Percentiles rank a stretch among this genome's conserved stretches.
phyloP scores from a whole-genome alignment of 495 filamentous ascomycete genomes.

The Xylaria flabelliformis region DNA sequence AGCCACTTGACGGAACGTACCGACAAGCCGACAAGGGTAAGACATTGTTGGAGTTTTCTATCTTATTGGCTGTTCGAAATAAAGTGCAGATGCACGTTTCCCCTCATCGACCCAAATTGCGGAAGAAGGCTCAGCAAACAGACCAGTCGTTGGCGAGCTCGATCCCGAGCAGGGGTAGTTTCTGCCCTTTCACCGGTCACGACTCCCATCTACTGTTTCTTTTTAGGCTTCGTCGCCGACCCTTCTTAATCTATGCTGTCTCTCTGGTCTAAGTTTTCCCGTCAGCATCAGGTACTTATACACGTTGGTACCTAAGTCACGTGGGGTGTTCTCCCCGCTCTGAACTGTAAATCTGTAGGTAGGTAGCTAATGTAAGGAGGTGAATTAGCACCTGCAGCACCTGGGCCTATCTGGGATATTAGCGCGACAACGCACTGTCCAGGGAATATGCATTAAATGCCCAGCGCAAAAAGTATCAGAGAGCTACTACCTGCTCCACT shows the following conservation, averaged over 20 bases:
- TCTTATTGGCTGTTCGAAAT: neutral
- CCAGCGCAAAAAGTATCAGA: neutral
- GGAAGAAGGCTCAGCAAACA: slow-evolving; percentile 6
- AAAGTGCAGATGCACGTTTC: slow-evolving; percentile 12
- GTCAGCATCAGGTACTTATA: neutral
- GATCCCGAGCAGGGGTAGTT: slow-evolving; percentile 1
- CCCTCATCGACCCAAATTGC: slow-evolving; percentile 10
- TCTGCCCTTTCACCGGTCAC: neutral
- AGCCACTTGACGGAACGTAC: slow-evolving; percentile 7
- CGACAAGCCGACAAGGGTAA: slow-evolving; percentile 5
- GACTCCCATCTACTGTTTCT: neutral
- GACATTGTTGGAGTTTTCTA: neutral
- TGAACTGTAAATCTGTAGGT: neutral
- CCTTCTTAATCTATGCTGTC: neutral
- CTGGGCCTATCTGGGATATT: neutral
- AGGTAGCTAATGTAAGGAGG: neutral
- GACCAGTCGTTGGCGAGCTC: neutral
- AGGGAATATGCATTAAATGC: neutral
- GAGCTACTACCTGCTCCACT: neutral
- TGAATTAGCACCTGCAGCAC: neutral
- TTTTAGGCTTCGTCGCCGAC: neutral
- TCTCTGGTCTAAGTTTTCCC: too few species aligned
- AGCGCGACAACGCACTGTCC: neutral
- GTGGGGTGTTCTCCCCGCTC: slow-evolving; percentile 10
- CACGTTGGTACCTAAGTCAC: slow-evolving; percentile 11